These are phyloP conservation scores for Jimgerdemannia flammicorona DNA, from an alignment of 192 early-diverging fungal species.

Conservation along the genomic window DNA sequence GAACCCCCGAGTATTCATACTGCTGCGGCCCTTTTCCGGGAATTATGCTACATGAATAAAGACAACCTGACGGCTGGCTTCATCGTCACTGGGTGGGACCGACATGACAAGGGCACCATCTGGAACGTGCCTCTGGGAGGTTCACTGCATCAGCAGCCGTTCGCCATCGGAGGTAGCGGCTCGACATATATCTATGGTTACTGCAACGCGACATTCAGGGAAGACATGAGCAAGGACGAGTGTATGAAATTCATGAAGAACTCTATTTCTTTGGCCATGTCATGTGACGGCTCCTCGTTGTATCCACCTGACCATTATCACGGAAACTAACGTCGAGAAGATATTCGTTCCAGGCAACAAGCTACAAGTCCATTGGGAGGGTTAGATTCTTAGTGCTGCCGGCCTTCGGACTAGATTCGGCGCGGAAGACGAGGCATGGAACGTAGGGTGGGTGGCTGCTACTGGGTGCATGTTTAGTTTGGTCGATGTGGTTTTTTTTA, in stretches of 20 bases:
- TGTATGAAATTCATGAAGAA: conserved; percentile 92
- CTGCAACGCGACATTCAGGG: conserved; percentile 83
- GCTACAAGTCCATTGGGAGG: conserved; percentile 28
- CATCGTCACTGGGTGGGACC: conserved; percentile 98
- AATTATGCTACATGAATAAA: conserved; percentile 94
- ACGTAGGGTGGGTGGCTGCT: no score
- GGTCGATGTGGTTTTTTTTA: no score
- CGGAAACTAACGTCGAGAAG: conserved; percentile 82
- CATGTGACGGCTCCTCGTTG: conserved; percentile 95
- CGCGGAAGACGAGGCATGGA: no score
- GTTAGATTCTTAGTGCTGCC: no score
- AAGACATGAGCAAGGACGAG: conserved; percentile 84
- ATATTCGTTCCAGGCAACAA: conserved; percentile 82
- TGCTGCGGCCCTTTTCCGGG: conserved; percentile 90
- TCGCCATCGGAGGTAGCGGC: conserved; percentile 93
- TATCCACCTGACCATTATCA: conserved; percentile 92
- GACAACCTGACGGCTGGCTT: conserved; percentile 84
- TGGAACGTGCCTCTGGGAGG: conserved; percentile 93
- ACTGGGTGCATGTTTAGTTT: no score
- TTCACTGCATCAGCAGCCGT: conserved; percentile 86
- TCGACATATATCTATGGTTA: conserved; percentile 98
- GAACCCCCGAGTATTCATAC: conserved; percentile 80
- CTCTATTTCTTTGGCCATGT: conserved; percentile 88
- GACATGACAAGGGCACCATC: conserved; percentile 81
- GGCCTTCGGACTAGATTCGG: no score